These are phyloP conservation scores for Vitis rupestris DNA, from an alignment of 164 flowering plant species.

Conservation along the genomic window DNA sequence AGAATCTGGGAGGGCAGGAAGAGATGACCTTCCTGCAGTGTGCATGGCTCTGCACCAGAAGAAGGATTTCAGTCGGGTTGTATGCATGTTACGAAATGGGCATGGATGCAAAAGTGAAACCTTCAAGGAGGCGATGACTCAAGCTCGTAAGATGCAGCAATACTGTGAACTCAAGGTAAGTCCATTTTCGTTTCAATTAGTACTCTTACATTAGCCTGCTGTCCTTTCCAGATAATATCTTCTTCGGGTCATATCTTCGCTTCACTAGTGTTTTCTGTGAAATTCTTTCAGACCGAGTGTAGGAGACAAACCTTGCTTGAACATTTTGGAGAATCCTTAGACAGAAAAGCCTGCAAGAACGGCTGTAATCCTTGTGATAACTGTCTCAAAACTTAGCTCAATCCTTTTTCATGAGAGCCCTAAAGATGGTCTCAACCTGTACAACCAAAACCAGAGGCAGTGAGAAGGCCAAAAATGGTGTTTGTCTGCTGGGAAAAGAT, in stretches of 20 bases:
- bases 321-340: constrained; percentile 88
- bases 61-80: constrained; percentile 94
- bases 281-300: constrained; percentile 59
- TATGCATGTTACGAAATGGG: constrained; percentile 84
- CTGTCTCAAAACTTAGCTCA: constrained; percentile 49
- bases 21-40: constrained; percentile 74
- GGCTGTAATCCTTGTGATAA: constrained; percentile 90
- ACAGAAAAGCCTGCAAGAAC: constrained; percentile 55
- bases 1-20: constrained; percentile 96
- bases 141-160: constrained; percentile 81
- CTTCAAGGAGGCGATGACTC: constrained; percentile 75
- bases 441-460: no score
- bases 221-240: no score
- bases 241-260: no score
- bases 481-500: no score
- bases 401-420: constrained; percentile 7
- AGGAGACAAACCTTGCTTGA: constrained; percentile 69
- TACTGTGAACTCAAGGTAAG: constrained; percentile 91
- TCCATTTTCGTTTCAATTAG: background rate
- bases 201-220: no score
- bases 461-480: no score
- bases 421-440: background rate
- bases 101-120: constrained; percentile 53
- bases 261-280: no score
- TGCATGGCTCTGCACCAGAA: constrained; percentile 88